phyloP scores from a whole-genome alignment of 2,329 filamentous ascomycete genomes.

The Bipolaris cookei region DNA sequence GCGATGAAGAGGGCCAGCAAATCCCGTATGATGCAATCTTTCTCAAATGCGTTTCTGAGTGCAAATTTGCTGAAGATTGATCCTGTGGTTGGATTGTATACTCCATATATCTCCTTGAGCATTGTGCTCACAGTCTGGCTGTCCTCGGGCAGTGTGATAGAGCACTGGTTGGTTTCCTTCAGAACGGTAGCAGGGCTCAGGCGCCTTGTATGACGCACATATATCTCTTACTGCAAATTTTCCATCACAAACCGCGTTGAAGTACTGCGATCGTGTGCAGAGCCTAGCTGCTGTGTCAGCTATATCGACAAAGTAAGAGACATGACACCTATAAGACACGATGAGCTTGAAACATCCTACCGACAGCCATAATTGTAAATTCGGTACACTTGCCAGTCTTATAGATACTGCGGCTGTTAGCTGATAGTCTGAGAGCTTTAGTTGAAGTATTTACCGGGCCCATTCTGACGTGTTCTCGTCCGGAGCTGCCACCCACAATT shows the following conservation, averaged over 20 bases:
- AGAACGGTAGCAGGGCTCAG: constrained; percentile 2
- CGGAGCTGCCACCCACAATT: constrained; percentile 9
- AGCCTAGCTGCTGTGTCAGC: constrained; percentile 19
- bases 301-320: not conserved
- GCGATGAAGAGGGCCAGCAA: constrained; percentile 29
- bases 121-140: constrained; percentile 15
- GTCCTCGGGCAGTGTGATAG: constrained; percentile 25
- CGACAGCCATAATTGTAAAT: constrained; percentile 26
- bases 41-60: constrained; percentile 18
- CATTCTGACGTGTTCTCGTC: constrained; percentile 14
- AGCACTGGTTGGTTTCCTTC: constrained; percentile 20
- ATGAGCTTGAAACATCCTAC: constrained; percentile 27
- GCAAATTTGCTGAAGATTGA: constrained; percentile 32
- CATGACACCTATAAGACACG: constrained; percentile 21
- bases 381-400: constrained; percentile 28
- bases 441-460: constrained; percentile 11
- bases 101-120: constrained; percentile 30
- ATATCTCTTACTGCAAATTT: constrained; percentile 19
- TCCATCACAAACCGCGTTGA: constrained; percentile 27
- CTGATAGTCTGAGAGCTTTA: not conserved
- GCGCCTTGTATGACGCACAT: not conserved
- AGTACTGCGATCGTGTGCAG: constrained; percentile 25
- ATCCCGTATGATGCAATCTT: constrained; percentile 18
- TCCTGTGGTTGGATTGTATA: constrained; percentile 23
- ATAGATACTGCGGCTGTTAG: constrained; percentile 19